Base-by-base conservation (phyloP, 257 asterid species). In the Salvia splendens region DNA sequence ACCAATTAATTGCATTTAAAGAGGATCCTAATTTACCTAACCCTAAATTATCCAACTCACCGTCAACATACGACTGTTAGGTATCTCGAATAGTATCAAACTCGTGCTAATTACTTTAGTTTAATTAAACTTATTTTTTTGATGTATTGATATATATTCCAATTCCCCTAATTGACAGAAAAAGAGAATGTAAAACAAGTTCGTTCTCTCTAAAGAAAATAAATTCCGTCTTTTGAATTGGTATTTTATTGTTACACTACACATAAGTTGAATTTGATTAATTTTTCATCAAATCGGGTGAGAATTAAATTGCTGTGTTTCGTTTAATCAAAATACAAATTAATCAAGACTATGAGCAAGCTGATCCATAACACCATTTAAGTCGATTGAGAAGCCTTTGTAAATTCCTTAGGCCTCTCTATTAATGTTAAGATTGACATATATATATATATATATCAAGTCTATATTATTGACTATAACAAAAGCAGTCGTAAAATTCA, bases 351-450 rank as follows among this genome's bases (percentile, higher is more conserved):
- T 2, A 24, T 24, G 30, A 20, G 1, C n/a, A n/a, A n/a, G 20
- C 30, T 24, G 30, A 24, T 24, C 30, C 30, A 24, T 24, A 24
- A 24, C 2, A 24, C 1, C 30, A 24, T 0, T 45, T 32, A 46
- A 41, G 11, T 50, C 17, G 30, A 35, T 10, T 55, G 54, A 58
- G 68, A 73, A 66, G 68, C 69, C 69, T 51, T 15, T 8, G 41
- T 52, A 59, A 59, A 58, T 40, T 12, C 41, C 6, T 2, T 16
- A 63, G 68, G 64, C 30, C 30, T 24, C 30, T 24, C 30, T 24
- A 24, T 2, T 24, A 24, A 28, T 40, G 49, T 64, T 12, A n/a
- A 24, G 30, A 24, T 24, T 2, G 30, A 43, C 10, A 24, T 6
- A n/a, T 9, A 42, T 53, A 61, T 20, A 24, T 6, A n/a, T 9